Percentiles rank a stretch among this genome's conserved stretches.
phyloP scores from a whole-genome alignment of 1,284 basidiomycete genomes.

The Apiotrichum domesticum region DNA sequence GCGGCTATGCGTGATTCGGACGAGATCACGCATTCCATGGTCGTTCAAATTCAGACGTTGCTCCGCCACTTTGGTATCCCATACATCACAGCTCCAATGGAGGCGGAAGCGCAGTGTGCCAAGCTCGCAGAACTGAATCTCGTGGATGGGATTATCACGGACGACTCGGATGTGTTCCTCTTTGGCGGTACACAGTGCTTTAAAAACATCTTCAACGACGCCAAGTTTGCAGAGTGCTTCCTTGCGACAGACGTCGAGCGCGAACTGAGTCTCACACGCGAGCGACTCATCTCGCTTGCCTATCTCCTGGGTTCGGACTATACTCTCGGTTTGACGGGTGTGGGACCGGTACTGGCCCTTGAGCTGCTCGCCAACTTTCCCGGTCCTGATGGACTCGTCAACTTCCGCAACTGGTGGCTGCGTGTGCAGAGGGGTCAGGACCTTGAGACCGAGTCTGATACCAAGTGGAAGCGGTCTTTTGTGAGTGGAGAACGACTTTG shows the following conservation, averaged over 20 bases:
- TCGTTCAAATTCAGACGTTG: slow-evolving; percentile 90
- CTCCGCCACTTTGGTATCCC: slow-evolving; percentile 93
- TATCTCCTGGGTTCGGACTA: slow-evolving; percentile 97
- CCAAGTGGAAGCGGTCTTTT: slow-evolving; percentile 74
- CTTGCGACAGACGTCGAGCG: slow-evolving; percentile 74
- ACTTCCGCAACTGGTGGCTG: slow-evolving; percentile 92
- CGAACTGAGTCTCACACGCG: slow-evolving; percentile 81
- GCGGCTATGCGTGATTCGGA: slow-evolving; percentile 88
- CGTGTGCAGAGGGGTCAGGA: slow-evolving; percentile 91
- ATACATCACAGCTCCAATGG: slow-evolving; percentile 97
- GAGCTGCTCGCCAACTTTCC: slow-evolving; percentile 88
- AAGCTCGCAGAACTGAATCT: slow-evolving; percentile 76
- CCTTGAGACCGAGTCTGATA: slow-evolving; percentile 60
- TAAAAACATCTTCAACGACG: slow-evolving; percentile 99
- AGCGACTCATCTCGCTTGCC: slow-evolving; percentile 79
- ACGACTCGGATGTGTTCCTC: slow-evolving; percentile 97
- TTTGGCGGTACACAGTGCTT: slow-evolving; percentile 90
- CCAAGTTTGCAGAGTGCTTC: slow-evolving; percentile 97
- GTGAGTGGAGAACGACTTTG: slow-evolving; percentile 52
- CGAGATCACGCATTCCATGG: slow-evolving; percentile 91
- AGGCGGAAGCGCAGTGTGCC: slow-evolving; percentile 98
- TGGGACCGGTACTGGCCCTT: slow-evolving; percentile 95
- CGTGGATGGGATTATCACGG: slow-evolving; percentile 97
- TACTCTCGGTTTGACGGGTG: slow-evolving; percentile 87
- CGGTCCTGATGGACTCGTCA: slow-evolving; percentile 69